Evolutionary conservation across 1,139 yeast species (phyloP).

Genomic region (Suhomyces choctaworum): DNA sequence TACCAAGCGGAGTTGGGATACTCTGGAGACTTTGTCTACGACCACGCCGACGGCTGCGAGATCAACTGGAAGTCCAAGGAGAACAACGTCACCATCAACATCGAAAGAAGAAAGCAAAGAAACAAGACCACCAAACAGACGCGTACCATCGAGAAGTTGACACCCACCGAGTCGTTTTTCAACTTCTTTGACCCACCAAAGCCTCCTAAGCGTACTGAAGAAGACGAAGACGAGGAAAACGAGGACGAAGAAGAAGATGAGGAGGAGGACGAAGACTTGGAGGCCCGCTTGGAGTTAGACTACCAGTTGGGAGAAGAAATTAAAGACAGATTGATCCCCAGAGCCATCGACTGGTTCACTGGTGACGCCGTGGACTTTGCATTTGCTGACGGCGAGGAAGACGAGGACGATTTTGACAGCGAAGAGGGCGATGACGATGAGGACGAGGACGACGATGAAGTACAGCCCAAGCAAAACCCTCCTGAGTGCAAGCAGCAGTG

Average conservation of each 20-base stretch:
- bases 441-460: conserved; percentile 42
- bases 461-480: conserved; percentile 57
- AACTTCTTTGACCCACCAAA: conserved; percentile 93
- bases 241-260: conserved; percentile 54
- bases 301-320: conserved; percentile 96
- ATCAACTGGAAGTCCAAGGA: conserved; percentile 85
- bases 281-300: conserved; percentile 84
- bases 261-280: conserved; percentile 73
- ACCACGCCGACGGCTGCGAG: conserved; percentile 90
- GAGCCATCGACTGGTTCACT: conserved; percentile 97
- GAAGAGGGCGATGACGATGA: conserved; percentile 54
- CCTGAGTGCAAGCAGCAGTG: conserved; percentile 85
- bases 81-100: conserved; percentile 76
- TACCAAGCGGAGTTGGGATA: conserved; percentile 94
- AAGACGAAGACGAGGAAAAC: conserved; percentile 33
- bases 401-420: conserved; percentile 41
- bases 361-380: conserved; percentile 84
- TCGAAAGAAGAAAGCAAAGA: conserved; percentile 96
- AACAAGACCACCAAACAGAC: conserved; percentile 97
- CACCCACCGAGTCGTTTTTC: conserved; percentile 93
- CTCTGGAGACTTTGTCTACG: conserved; percentile 94
- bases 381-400: conserved; percentile 48
- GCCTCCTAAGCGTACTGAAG: conserved; percentile 51
- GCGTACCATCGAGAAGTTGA: conserved; percentile 90
- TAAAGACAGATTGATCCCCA: conserved; percentile 91